Percentiles rank a stretch among this genome's conserved stretches.
Evolutionary conservation across 345 rosid species (phyloP).

Genomic region (Pistacia atlantica): DNA sequence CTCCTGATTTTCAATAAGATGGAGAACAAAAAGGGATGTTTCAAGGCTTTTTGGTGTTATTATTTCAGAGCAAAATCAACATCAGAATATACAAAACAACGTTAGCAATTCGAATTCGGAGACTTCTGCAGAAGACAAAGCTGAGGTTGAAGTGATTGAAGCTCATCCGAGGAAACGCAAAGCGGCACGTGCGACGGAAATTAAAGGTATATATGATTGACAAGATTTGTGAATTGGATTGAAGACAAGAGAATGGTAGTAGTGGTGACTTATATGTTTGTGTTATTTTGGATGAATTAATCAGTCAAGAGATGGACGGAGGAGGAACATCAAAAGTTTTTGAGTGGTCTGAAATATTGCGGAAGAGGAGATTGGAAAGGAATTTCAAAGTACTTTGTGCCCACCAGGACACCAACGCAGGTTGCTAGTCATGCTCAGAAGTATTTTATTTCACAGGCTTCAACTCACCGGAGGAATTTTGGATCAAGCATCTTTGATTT

Average conservation of each 20-base stretch:
- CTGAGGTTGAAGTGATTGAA: neutral
- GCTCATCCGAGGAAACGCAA: slow-evolving; percentile 1
- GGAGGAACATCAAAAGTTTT: slow-evolving; percentile 36
- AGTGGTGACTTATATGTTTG: too few relatives aligned
- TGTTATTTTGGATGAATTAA: neutral
- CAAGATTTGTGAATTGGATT: neutral
- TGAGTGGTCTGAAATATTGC: slow-evolving; percentile 31
- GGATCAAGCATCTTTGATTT: neutral
- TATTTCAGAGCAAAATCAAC: slow-evolving; percentile 30
- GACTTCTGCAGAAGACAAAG: neutral
- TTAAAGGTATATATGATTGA: neutral
- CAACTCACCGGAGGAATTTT: neutral
- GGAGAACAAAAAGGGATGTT: slow-evolving; percentile 22
- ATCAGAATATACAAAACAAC: slow-evolving; percentile 32
- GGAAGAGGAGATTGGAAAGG: slow-evolving; percentile 45
- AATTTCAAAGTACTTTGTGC: slow-evolving; percentile 33
- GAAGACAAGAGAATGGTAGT: neutral
- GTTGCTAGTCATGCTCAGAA: slow-evolving; percentile 47
- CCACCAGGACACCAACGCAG: slow-evolving; percentile 34
- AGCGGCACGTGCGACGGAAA: neutral
- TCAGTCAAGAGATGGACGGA: slow-evolving; percentile 34
- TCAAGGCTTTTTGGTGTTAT: slow-evolving; percentile 64
- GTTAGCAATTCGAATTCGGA: slow-evolving; percentile 15
- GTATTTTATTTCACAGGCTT: slow-evolving; percentile 31
- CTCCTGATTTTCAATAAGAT: too few relatives aligned